A percentile compares a stretch with the other conserved stretches of the same genome.
Evolutionary conservation across 2,329 filamentous ascomycete genomes (phyloP).

Genomic region (Reticulascus tulasneorum): DNA sequence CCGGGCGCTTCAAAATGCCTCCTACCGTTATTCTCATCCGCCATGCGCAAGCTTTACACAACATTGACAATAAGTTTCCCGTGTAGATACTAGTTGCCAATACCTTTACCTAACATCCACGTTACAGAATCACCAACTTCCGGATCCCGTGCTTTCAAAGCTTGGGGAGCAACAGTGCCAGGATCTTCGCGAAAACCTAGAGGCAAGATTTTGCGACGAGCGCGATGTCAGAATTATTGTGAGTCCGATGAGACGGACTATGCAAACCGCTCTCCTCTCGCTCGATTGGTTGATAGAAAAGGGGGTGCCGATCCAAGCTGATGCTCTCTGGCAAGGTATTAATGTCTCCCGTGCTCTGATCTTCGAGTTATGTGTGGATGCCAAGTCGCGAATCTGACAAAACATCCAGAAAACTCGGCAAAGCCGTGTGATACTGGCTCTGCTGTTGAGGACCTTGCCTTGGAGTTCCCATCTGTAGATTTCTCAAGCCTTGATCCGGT

Average conservation of each 20-base stretch:
- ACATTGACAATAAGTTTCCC: conserved; percentile 44
- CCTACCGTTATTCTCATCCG: conserved; percentile 74
- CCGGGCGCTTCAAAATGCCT: conserved; percentile 45
- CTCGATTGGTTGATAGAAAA: conserved; percentile 55
- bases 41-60: conserved; percentile 73
- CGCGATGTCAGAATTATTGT: conserved; percentile 49
- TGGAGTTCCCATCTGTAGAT: conserved; percentile 53
- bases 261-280: conserved; percentile 58
- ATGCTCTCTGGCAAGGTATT: conserved; percentile 64
- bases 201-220: conserved; percentile 27
- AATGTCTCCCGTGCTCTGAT: not conserved
- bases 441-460: conserved; percentile 34
- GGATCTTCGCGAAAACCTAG: conserved; percentile 37
- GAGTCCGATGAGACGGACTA: conserved; percentile 61
- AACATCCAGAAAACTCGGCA: conserved; percentile 43
- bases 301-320: conserved; percentile 50
- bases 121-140: conserved; percentile 42
- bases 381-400: conserved; percentile 1
- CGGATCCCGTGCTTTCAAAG: conserved; percentile 47
- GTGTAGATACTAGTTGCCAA: conserved; percentile 1
- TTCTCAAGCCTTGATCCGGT: conserved; percentile 53
- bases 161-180: conserved; percentile 47
- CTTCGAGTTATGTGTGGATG: not conserved
- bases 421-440: conserved; percentile 61
- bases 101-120: conserved; percentile 17